Evolutionary conservation across 2,329 filamentous ascomycete species (phyloP), one percentile per base, ranked within the genome.

Genomic region (Ascochyta lentis): DNA sequence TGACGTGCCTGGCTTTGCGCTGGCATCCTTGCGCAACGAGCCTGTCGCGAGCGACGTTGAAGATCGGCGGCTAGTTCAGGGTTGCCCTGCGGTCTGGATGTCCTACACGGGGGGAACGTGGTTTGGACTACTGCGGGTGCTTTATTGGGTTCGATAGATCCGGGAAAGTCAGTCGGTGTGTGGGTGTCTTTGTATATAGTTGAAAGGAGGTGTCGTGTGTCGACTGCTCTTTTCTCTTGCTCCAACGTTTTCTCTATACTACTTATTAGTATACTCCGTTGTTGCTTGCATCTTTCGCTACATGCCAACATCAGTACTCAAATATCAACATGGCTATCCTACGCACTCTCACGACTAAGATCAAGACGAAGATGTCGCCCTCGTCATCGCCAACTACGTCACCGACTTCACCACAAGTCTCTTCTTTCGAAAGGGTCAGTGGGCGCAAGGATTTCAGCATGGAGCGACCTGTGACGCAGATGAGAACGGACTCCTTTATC

Each of bases 301-400:
- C 41, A 55, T 43, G 42, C 48, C 47, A 47, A 56, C 26, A 51
- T 35, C 42, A 16, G 42, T 34, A 38, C n/a, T 27, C 49, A 27
- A 49, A n/a, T 16, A 29, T 31, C 54, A 57, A 37, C 3, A 73
- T 74, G 71, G 68, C 71, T 19, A 53, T 74, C 54, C 59, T 73
- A 16, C 67, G 69, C 58, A 61, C 49, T 44, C 53, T 73, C 31
- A 71, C 69, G 12, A 66, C 60, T 22, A 73, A 70, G 48, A 60
- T 74, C 49, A 72, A 69, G 52, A 69, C 64, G 8, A 69, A 67
- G 12, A 59, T 69, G 51, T 66, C 67, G 4, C 60, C 66, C 22
- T 63, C 66, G 1, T 52, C 65, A 1, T 69, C 69, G 5, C 67
- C 68, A 4, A 59, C 63, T 6, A 51, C 69, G 8, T 63, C 65